Evolutionary conservation across 1,139 yeast genomes (phyloP).

Genomic region (Diutina scorzettiae): DNA sequence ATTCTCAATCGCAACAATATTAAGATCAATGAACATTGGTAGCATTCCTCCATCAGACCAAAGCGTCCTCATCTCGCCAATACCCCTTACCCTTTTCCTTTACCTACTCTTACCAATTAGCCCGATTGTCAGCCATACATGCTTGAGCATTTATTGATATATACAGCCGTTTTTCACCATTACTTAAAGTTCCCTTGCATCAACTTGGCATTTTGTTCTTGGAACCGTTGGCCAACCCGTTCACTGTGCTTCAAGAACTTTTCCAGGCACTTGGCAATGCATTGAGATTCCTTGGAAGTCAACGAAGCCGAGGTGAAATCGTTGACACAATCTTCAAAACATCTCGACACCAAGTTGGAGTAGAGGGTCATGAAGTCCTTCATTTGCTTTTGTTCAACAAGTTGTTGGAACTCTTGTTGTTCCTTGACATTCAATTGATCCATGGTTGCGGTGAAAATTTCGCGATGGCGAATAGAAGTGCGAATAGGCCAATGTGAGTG

Average conservation of each 20-base stretch:
- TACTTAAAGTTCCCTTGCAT: conserved; percentile 12
- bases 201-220: conserved; percentile 61
- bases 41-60: too few relatives aligned
- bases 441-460: conserved; percentile 22
- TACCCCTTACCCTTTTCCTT: too few relatives aligned
- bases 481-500: too few relatives aligned
- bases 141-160: neutral
- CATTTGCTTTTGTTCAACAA: conserved; percentile 97
- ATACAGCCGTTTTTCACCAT: neutral
- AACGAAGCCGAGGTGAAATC: conserved; percentile 90
- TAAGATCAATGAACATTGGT: too few relatives aligned
- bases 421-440: conserved; percentile 82
- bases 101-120: too few relatives aligned
- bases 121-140: neutral
- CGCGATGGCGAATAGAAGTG: too few relatives aligned
- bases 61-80: too few relatives aligned
- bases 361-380: conserved; percentile 95
- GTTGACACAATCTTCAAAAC: conserved; percentile 94
- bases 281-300: conserved; percentile 71
- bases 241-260: conserved; percentile 97
- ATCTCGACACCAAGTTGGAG: conserved; percentile 90
- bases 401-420: conserved; percentile 91
- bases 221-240: conserved; percentile 98
- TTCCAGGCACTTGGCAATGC: conserved; percentile 89
- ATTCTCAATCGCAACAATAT: too few relatives aligned